Evolutionary conservation across 164 flowering plant genomes (phyloP), one percentile per base, ranked within the genome.

Genomic region (Saururus chinensis): DNA sequence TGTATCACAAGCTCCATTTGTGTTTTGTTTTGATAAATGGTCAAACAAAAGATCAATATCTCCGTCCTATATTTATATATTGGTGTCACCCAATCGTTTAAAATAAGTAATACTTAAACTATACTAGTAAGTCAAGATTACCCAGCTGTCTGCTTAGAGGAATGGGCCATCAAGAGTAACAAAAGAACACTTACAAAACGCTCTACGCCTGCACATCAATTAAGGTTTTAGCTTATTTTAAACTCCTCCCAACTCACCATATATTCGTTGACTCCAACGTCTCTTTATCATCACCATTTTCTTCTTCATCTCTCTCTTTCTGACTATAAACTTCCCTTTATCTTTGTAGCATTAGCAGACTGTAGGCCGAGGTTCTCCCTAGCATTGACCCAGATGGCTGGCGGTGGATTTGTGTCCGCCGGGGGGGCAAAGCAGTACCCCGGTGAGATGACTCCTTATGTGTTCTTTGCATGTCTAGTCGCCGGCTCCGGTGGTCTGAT

Each of bases 401-500:
- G 80, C 12, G 85, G 72, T 26, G 82, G 75, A 26, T 77, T 75
- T 1, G 63, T 74, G 19, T 61, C 42, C 6, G 56, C 56, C 25
- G 9, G 30, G 4, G 65, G 1, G 21, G 66, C 73, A 12, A 76
- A 68, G 63, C 78, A 60, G 62, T 85, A 83, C 54, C 81, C 88
- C 4, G 88, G 88, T 0, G 76, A 75, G 24, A 75, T 83, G 4
- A 85, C 88, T 26, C 75, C 65, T 1, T 79, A 51, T 60, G 88
- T 83, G 26, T 20, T 62, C 0, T 56, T 77, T 19, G 76, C 86
- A 26, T 83, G 86, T 61, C 69, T 85, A 40, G 81, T 83, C 56
- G 91, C 88, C 3, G 86, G 82, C 77, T 80, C 82, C 77, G 91
- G 91, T 5, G 91, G 91, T 54, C 65, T 81, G 35, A 83, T 85